These are phyloP conservation scores for Pseudopithomyces maydicus DNA, from an alignment of 2,329 filamentous ascomycete genomes.

Conservation along the genomic window DNA sequence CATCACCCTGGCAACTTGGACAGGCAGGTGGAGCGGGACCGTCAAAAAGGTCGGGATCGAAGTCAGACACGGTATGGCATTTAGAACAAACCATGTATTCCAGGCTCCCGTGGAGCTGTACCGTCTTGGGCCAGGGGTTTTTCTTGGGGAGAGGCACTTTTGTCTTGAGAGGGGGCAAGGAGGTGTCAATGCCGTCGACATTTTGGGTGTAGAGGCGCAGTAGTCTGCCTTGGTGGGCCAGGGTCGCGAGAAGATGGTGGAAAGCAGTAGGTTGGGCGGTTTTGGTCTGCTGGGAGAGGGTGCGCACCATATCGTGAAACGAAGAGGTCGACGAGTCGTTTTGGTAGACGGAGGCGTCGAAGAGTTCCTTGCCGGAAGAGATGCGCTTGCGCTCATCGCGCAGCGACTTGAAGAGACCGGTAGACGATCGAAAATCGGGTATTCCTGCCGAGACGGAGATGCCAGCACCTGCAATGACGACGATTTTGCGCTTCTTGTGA, in stretches of 20 bases:
- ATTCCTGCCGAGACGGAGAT: constrained; percentile 97
- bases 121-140: constrained; percentile 88
- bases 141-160: constrained; percentile 80
- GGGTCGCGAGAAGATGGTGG: constrained; percentile 88
- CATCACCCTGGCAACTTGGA: constrained; percentile 72
- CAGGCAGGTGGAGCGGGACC: constrained; percentile 85
- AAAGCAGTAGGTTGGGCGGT: constrained; percentile 83
- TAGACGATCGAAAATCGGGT: constrained; percentile 92
- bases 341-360: constrained; percentile 97
- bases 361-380: constrained; percentile 90
- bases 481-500: constrained; percentile 91
- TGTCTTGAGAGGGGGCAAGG: constrained; percentile 78
- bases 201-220: constrained; percentile 95
- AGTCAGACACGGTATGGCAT: constrained; percentile 76
- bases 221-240: constrained; percentile 84
- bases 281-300: constrained; percentile 78
- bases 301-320: constrained; percentile 96
- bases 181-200: constrained; percentile 91
- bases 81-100: constrained; percentile 98
- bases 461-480: constrained; percentile 93
- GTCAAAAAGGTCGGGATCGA: constrained; percentile 79
- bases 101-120: constrained; percentile 92
- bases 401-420: constrained; percentile 84
- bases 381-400: constrained; percentile 89
- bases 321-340: constrained; percentile 85